Conservation (phyloP, 176 grass and related monocot species). For the Paspalum vaginatum region DNA sequence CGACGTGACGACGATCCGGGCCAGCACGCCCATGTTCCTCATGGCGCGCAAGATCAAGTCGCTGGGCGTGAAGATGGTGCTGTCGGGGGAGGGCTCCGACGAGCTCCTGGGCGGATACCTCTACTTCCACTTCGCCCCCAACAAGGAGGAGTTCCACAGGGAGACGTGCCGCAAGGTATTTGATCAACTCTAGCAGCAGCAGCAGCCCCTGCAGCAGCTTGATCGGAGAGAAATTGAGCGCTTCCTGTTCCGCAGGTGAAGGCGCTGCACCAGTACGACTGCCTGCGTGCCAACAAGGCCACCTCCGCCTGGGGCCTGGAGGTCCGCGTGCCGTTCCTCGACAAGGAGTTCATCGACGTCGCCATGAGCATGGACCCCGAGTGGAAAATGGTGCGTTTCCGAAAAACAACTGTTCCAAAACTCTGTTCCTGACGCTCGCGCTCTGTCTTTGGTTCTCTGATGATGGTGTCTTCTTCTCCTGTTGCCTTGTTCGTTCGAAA, state of each 20-base stretch:
- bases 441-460: neutral
- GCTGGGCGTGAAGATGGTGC: constrained; percentile 96
- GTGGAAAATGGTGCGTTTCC: constrained; percentile 71
- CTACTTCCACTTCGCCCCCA: constrained; percentile 98
- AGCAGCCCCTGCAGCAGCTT: too few species aligned
- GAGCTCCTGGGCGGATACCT: constrained; percentile 96
- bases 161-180: constrained; percentile 97
- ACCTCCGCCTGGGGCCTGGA: constrained; percentile 96
- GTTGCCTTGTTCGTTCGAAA: neutral
- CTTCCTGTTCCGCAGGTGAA: constrained; percentile 54
- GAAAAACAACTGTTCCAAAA: neutral
- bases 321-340: constrained; percentile 95
- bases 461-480: neutral
- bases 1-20: constrained; percentile 92
- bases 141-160: constrained; percentile 93
- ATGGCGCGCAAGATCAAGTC: constrained; percentile 99
- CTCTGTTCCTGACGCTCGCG: neutral
- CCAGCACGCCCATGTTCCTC: constrained; percentile 98
- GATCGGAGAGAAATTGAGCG: too few species aligned
- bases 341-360: constrained; percentile 91
- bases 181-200: too few species aligned
- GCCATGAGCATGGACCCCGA: constrained; percentile 95
- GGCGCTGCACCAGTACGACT: constrained; percentile 91
- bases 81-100: constrained; percentile 92
- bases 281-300: constrained; percentile 87